phyloP scores from a whole-genome alignment of 83 land plant species.

The Larix sibirica region DNA sequence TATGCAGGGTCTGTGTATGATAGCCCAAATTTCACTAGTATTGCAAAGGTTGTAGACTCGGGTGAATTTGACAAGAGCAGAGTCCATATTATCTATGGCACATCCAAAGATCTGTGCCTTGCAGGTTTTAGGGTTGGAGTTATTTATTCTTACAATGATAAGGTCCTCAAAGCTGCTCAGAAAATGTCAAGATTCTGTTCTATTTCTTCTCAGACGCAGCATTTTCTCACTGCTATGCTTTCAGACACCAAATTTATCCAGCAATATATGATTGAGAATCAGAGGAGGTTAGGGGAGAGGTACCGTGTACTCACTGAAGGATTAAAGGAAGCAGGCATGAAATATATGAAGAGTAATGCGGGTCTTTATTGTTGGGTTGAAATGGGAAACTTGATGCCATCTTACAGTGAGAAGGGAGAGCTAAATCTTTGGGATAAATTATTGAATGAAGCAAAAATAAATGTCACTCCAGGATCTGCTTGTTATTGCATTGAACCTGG shows the following conservation, averaged over 20 bases:
- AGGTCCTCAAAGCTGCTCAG: conserved; percentile 64
- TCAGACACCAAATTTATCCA: conserved; percentile 60
- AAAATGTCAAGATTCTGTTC: conserved; percentile 75
- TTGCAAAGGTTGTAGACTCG: conserved; percentile 64
- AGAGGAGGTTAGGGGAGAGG: conserved; percentile 49
- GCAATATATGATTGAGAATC: conserved; percentile 34
- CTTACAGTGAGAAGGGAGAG: conserved; percentile 74
- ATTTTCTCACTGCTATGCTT: conserved; percentile 55
- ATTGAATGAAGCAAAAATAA: conserved; percentile 69
- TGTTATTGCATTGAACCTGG: conserved; percentile 92
- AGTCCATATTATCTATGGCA: conserved; percentile 91
- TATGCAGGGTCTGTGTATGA: conserved; percentile 81
- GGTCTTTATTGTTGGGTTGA: conserved; percentile 90
- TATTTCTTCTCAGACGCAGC: conserved; percentile 68
- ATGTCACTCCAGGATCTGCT: conserved; percentile 81
- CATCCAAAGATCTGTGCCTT: conserved; percentile 84
- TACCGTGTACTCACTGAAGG: conserved; percentile 31
- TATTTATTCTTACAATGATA: conserved; percentile 78
- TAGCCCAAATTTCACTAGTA: conserved; percentile 64
- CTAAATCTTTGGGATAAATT: conserved; percentile 83
- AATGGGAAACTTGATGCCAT: conserved; percentile 56
- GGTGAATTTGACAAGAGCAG: conserved; percentile 43
- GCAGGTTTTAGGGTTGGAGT: conserved; percentile 91
- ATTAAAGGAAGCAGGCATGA: conserved; percentile 53
- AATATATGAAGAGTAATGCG: conserved; percentile 55